Evolutionary conservation across 495 filamentous ascomycete species (phyloP).

Genomic region (Xylaria venustula): DNA sequence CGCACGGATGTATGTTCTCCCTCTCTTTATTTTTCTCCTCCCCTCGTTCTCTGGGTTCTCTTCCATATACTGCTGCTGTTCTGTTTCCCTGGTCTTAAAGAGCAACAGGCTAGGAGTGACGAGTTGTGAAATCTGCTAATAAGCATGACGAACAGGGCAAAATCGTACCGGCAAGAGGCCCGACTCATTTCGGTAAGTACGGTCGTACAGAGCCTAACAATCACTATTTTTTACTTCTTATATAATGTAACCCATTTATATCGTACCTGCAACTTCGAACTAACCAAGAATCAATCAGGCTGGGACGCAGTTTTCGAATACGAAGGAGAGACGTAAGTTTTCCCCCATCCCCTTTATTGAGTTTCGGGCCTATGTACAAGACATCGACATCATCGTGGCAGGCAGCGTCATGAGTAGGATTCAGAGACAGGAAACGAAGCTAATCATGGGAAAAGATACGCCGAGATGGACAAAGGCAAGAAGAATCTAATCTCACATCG

Average conservation of each 20-base stretch:
- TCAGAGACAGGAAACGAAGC: background rate
- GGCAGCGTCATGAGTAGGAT: no score
- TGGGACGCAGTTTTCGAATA: constrained; percentile 99
- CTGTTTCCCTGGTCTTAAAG: no score
- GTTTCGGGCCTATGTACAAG: background rate
- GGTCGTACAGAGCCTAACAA: no score
- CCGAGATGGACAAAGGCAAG: constrained; percentile 88
- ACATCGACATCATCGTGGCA: constrained; percentile 3
- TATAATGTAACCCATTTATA: background rate
- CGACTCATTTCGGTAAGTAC: constrained; percentile 73
- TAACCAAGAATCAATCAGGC: constrained; percentile 47
- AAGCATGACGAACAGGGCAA: constrained; percentile 52
- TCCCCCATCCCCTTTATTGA: background rate
- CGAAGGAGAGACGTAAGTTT: constrained; percentile 76
- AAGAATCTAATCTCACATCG: constrained; percentile 97
- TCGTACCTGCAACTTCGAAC: background rate
- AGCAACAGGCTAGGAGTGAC: background rate
- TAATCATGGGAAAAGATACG: constrained; percentile 51
- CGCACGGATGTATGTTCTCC: constrained; percentile 54
- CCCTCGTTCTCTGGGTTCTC: background rate
- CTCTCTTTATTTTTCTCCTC: background rate
- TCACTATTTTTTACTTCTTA: background rate
- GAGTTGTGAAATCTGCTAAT: no score
- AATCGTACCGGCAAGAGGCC: constrained; percentile 74
- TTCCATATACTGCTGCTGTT: background rate